These are phyloP conservation scores for Coniella lustricola DNA, from an alignment of 2,329 filamentous ascomycete genomes.

Conservation along the genomic window DNA sequence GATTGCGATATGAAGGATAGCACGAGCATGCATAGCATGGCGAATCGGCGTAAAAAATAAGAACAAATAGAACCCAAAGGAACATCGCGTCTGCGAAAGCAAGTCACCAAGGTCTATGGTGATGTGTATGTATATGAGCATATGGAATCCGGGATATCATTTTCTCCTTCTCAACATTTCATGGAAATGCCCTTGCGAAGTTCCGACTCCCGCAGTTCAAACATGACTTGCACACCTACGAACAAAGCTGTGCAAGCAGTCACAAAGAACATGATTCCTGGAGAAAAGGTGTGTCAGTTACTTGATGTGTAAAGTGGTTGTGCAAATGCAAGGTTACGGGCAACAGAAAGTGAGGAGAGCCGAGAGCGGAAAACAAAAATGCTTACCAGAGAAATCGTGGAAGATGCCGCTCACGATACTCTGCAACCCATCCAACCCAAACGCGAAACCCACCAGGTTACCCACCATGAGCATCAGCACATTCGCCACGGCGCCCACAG, in stretches of 20 bases:
- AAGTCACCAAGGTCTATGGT: no score
- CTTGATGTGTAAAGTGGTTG: no score
- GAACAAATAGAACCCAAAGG: no score
- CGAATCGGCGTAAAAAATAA: background rate
- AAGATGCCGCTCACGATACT: slow-evolving; percentile 70
- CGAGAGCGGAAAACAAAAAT: background rate
- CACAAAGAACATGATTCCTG: slow-evolving; percentile 65
- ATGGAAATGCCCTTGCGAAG: slow-evolving; percentile 71
- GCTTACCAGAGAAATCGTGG: slow-evolving; percentile 61
- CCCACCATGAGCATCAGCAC: slow-evolving; percentile 93
- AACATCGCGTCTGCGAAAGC: no score
- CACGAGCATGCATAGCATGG: background rate
- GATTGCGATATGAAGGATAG: background rate
- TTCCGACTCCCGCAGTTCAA: slow-evolving; percentile 84
- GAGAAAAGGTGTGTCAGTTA: slow-evolving; percentile 14
- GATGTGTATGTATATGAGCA: no score
- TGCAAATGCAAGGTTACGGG: no score
- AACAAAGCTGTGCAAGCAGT: slow-evolving; percentile 70
- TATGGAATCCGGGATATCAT: no score
- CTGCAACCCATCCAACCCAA: slow-evolving; percentile 81
- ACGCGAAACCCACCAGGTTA: slow-evolving; percentile 89
- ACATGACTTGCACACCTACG: slow-evolving; percentile 88
- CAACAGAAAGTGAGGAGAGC: background rate
- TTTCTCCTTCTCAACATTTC: slow-evolving; percentile 74
- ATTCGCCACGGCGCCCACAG: slow-evolving; percentile 73